These are phyloP conservation scores for Leishmania aethiopica DNA, from an alignment of 208 protist genomes.

Conservation along the genomic window DNA sequence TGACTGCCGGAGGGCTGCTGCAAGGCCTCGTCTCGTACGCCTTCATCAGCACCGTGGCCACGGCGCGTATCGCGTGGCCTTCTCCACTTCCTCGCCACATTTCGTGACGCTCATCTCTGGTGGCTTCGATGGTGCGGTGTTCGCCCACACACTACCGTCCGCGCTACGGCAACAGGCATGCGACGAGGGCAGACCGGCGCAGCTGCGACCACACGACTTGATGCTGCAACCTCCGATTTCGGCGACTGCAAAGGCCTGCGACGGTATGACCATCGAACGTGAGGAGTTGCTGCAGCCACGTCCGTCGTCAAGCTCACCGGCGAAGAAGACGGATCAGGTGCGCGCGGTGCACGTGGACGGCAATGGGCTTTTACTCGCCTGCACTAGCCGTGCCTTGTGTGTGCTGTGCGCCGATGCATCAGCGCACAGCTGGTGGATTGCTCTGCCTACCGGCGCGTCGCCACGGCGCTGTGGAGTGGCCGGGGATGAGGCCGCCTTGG, in stretches of 20 bases:
- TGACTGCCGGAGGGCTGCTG: background rate
- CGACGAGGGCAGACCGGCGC: background rate
- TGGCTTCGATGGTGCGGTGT: constrained; percentile 60
- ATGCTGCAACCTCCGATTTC: background rate
- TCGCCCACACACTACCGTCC: constrained; percentile 17
- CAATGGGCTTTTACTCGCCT: constrained; percentile 17
- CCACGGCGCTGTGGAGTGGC: background rate
- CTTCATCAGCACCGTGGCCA: constrained; percentile 60
- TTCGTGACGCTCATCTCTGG: constrained; percentile 36
- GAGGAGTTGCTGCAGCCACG: background rate
- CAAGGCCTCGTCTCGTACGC: constrained; percentile 14
- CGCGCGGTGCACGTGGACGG: constrained; percentile 29
- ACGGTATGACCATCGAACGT: background rate
- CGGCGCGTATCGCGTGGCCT: constrained; percentile 59
- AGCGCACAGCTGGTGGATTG: background rate
- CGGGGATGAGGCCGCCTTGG: background rate
- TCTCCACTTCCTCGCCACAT: constrained; percentile 2
- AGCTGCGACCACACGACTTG: background rate
- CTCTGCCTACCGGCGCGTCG: background rate
- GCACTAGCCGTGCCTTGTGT: constrained; percentile 15
- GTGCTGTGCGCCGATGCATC: background rate
- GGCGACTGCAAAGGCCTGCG: background rate
- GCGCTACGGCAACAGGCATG: background rate
- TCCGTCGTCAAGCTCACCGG: background rate
- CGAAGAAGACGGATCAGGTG: constrained; percentile 10